Evolutionary conservation across 768 basidiomycete genomes (phyloP).

Genomic region (Steccherinum ochraceum): DNA sequence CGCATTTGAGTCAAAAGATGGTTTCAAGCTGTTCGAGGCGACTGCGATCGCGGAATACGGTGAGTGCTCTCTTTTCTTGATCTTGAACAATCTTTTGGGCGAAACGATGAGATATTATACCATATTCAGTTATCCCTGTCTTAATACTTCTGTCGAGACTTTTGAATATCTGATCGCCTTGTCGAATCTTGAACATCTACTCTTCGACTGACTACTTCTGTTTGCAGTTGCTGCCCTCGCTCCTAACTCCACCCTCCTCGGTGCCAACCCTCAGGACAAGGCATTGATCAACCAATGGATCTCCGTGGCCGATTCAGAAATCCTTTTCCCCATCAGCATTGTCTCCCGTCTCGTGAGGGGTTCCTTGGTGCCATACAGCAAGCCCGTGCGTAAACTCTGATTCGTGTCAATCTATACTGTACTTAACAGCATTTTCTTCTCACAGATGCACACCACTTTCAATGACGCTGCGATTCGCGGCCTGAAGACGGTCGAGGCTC

Average conservation of each 20-base stretch:
- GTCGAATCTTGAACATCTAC: constrained; percentile 3
- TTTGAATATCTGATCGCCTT: constrained; percentile 25
- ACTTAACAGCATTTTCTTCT: constrained; percentile 3
- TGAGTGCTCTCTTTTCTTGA: constrained; percentile 41
- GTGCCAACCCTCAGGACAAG: constrained; percentile 52
- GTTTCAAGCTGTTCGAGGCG: constrained; percentile 74
- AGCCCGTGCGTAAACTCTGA: constrained; percentile 50
- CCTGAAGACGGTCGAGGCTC: constrained; percentile 62
- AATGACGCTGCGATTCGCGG: constrained; percentile 49
- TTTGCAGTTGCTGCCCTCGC: constrained; percentile 64
- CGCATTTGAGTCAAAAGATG: constrained; percentile 68
- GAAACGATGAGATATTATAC: constrained; percentile 19
- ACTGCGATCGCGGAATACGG: constrained; percentile 81
- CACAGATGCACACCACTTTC: constrained; percentile 51
- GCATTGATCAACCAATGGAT: constrained; percentile 86
- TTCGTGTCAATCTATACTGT: not conserved
- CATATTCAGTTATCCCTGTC: constrained; percentile 17
- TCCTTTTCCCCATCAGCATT: constrained; percentile 33
- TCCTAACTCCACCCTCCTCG: constrained; percentile 76
- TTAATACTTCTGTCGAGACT: constrained; percentile 28
- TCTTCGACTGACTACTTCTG: constrained; percentile 14
- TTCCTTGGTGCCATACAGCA: constrained; percentile 63
- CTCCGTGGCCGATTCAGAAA: constrained; percentile 65
- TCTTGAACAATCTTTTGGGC: constrained; percentile 7
- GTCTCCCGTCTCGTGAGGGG: constrained; percentile 40